Percentiles rank a stretch among this genome's conserved stretches.
Conservation (phyloP, 2,329 filamentous ascomycete genomes). For the Pseudodiploospora longispora region DNA sequence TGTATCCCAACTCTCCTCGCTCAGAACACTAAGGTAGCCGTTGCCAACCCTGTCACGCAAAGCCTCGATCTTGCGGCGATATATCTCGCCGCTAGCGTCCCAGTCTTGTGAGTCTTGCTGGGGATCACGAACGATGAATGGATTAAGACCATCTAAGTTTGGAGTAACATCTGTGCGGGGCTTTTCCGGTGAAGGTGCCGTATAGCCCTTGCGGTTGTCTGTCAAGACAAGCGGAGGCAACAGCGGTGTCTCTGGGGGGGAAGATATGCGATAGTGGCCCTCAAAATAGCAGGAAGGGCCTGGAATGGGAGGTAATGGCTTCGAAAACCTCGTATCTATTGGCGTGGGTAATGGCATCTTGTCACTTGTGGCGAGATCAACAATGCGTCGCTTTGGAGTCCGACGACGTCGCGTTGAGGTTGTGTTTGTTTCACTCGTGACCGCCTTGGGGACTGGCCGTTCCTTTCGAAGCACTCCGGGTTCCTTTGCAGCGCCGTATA, state of each 20-base stretch:
- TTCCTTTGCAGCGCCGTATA: constrained; percentile 44
- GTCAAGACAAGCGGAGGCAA: constrained; percentile 21
- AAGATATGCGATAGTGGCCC: constrained; percentile 38
- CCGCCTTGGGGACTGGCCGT: constrained; percentile 41
- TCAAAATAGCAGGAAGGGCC: constrained; percentile 13
- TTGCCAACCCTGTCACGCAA: constrained; percentile 78
- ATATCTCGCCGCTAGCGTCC: constrained; percentile 65
- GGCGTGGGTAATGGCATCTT: constrained; percentile 20
- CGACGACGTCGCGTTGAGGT: constrained; percentile 53
- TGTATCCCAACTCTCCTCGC: constrained; percentile 63
- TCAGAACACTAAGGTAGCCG: constrained; percentile 78
- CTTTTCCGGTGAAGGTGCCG: constrained; percentile 3
- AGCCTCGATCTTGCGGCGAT: constrained; percentile 80
- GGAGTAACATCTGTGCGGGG: not conserved
- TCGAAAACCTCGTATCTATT: constrained; percentile 17
- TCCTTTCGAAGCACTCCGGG: constrained; percentile 52
- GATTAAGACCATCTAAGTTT: not conserved
- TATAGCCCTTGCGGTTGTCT: constrained; percentile 24
- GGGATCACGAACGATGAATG: constrained; percentile 3
- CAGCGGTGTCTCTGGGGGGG: constrained; percentile 29
- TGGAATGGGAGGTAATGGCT: constrained; percentile 11
- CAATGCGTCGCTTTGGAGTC: constrained; percentile 54
- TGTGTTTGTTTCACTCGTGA: constrained; percentile 50
- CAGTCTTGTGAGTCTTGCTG: constrained; percentile 43
- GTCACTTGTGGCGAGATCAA: constrained; percentile 53